Percentiles rank a stretch among this genome's conserved stretches.
phyloP scores from a whole-genome alignment of 257 asterid species.

The Lantana camara region DNA sequence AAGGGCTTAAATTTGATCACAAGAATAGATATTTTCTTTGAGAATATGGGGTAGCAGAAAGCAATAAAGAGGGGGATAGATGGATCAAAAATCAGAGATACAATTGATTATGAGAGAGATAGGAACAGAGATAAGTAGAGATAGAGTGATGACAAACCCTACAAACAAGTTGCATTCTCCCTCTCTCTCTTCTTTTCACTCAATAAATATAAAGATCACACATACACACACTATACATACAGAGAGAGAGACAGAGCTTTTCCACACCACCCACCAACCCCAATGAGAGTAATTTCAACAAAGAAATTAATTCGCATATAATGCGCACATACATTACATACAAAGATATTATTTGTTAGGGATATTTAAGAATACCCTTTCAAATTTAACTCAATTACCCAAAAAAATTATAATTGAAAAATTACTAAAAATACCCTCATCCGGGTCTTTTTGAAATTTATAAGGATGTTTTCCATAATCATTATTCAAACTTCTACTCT shows the following conservation, averaged over 20 bases:
- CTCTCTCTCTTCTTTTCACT: conserved; percentile 39
- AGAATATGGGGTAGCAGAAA: conserved; percentile 29
- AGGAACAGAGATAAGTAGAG: conserved; percentile 17
- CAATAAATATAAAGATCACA: conserved; percentile 45
- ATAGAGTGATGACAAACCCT: conserved; percentile 37
- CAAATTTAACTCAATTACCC: no score
- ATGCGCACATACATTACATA: background rate
- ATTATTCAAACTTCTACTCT: no score
- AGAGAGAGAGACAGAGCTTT: conserved; percentile 24
- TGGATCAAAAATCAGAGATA: conserved; percentile 31
- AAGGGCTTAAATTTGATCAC: conserved; percentile 27
- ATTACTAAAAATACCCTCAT: no score
- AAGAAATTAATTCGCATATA: conserved; percentile 14
- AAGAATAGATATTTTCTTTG: conserved; percentile 25
- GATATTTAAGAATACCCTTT: no score
- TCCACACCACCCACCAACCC: conserved; percentile 38
- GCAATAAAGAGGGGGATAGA: conserved; percentile 31
- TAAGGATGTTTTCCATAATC: no score
- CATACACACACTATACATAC: conserved; percentile 38
- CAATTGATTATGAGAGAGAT: conserved; percentile 46
- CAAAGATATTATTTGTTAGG: no score
- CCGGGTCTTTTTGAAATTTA: no score
- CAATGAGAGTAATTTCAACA: conserved; percentile 20
- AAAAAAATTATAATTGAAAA: no score
- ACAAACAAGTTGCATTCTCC: conserved; percentile 43